Conservation (phyloP, 73 alveolate species). For the Blepharisma japonicum region DNA sequence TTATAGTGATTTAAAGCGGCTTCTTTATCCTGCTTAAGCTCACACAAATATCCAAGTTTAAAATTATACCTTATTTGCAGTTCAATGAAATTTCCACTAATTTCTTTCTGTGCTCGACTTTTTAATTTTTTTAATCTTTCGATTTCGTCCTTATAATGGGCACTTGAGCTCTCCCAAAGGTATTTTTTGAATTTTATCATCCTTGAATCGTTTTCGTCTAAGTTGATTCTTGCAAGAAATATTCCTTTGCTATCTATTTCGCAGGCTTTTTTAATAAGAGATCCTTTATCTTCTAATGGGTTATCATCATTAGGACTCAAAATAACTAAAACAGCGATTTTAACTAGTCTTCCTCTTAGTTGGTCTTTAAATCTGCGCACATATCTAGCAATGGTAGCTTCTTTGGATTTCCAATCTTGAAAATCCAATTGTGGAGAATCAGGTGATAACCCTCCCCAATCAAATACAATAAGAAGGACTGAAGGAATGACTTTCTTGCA, state of each 20-base stretch:
- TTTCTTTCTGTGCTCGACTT: conserved; percentile 23
- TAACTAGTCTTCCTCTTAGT: conserved; percentile 13
- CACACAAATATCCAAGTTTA: conserved; percentile 1
- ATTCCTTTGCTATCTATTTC: conserved; percentile 5
- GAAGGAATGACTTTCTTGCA: conserved; percentile 20
- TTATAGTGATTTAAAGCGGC: conserved; percentile 12
- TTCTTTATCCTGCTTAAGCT: conserved; percentile 24
- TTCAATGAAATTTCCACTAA: conserved; percentile 14
- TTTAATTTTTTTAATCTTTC: conserved; percentile 17
- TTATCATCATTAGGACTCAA: conserved; percentile 13
- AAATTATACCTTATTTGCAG: conserved; percentile 19
- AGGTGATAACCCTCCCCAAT: background rate
- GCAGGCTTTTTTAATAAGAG: conserved; percentile 1
- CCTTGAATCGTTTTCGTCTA: background rate
- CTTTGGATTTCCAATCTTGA: conserved; percentile 16
- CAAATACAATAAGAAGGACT: conserved; percentile 3
- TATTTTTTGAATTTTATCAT: background rate
- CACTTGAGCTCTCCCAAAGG: conserved; percentile 14
- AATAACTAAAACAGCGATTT: background rate
- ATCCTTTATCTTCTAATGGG: background rate
- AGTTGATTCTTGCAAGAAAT: background rate
- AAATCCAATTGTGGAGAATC: conserved; percentile 5
- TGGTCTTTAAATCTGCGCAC: conserved; percentile 24
- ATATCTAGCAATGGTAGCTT: background rate
- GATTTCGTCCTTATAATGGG: conserved; percentile 25